Evolutionary conservation across 176 grass and related monocot species (phyloP).

Genomic region (Otatea glauca): DNA sequence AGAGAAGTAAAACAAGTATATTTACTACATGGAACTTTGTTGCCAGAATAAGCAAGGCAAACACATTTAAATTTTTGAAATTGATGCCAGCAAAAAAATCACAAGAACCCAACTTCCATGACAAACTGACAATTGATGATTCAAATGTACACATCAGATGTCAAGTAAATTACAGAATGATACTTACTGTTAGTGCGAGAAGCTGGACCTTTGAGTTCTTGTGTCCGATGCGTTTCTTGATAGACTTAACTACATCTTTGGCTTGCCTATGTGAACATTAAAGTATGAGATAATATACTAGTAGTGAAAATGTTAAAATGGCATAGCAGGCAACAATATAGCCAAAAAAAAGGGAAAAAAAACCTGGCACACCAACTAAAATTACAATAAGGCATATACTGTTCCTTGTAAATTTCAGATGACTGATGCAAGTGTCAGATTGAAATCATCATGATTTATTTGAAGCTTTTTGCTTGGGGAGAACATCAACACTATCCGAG

Average conservation of each 20-base stretch:
- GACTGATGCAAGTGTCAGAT: neutral
- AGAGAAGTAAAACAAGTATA: conserved; percentile 3
- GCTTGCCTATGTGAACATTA: conserved; percentile 59
- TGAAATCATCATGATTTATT: neutral
- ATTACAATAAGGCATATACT: conserved; percentile 20
- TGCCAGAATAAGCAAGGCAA: neutral
- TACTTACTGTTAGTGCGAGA: conserved; percentile 75
- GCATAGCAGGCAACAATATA: conserved; percentile 18
- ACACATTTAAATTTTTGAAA: neutral
- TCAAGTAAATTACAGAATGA: conserved; percentile 23
- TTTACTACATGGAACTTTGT: neutral
- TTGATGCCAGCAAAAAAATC: neutral
- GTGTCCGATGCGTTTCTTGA: conserved; percentile 86
- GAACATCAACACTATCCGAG: neutral
- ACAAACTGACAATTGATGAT: conserved; percentile 16
- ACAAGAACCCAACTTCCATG: neutral
- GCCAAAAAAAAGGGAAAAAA: neutral
- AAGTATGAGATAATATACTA: conserved; percentile 29
- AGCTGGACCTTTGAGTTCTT: conserved; percentile 92
- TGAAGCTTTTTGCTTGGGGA: neutral
- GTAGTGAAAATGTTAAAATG: neutral
- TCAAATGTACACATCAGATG: conserved; percentile 1
- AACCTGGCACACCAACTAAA: neutral
- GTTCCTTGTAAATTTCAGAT: neutral
- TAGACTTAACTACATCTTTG: conserved; percentile 85